Base-by-base conservation (phyloP, 768 basidiomycete genomes). In the Collybiopsis luxurians region DNA sequence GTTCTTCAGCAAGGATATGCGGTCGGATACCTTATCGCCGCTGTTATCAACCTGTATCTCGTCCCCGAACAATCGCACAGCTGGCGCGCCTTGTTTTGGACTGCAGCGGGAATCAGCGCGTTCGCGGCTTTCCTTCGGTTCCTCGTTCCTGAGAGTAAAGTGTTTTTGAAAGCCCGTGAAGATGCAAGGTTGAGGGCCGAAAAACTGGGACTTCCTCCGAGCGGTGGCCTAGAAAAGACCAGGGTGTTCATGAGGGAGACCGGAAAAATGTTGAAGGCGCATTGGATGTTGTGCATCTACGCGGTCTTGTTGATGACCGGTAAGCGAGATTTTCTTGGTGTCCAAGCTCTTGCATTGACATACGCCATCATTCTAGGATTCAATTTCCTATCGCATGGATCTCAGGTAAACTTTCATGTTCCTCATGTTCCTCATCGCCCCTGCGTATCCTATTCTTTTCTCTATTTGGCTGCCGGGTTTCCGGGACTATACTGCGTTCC, bases 1-100 rank as follows among this genome's bases (percentile, higher is more conserved):
- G 72, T 96, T 46, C 69, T 98, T 4, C 95, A 97, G 63, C 84
- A 95, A 66, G 95, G 92, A 15, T 95, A 96, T 64, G 90, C 92
- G 0, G 80, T 86, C 12, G 95, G 95, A 1, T 95, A 80, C 59
- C 83, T 96, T 7, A 61, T 97, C 56, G 90, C 92, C 0, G 89
- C 93, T 0, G 83, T 89, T 46, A 81, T 95, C 74, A 93, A 95
- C 66, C 76, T 95, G 21, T 78, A 71, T 2, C 74, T 89, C 23
- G 90, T 82, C 24, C 70, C 77, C 1, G 67, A 75, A 65, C 74
- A 73, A 7, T 55, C 60, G 0, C 27, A 63, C 30, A 71, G 75
- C 42, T 96, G 95, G 95, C 77, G 93, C 36, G 71, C 79, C 3
- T 72, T 97, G 17, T 96, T 95, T 77, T 97, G 89, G 85, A 80